phyloP scores from a whole-genome alignment of 495 filamentous ascomycete genomes.

The Haplographium delicatum region DNA sequence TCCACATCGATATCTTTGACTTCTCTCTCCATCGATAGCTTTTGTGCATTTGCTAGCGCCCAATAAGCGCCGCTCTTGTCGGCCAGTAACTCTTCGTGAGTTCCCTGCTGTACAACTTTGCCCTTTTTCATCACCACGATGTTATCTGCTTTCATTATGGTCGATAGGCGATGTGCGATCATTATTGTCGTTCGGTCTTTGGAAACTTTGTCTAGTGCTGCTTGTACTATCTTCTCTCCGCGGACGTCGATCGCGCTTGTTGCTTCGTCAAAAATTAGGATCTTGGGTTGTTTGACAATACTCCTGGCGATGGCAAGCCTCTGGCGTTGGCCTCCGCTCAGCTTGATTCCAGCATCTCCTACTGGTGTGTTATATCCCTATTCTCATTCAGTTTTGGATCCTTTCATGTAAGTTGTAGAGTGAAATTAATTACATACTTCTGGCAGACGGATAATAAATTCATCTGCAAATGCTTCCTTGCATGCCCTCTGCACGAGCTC shows the following conservation, averaged over 20 bases:
- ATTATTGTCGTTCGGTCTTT: constrained; percentile 51
- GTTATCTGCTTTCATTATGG: constrained; percentile 59
- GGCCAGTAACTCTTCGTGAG: constrained; percentile 58
- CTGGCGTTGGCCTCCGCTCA: constrained; percentile 59
- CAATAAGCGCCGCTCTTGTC: constrained; percentile 47
- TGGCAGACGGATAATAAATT: constrained; percentile 55
- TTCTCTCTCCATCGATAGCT: constrained; percentile 31
- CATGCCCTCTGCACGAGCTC: constrained; percentile 53
- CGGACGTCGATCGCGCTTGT: constrained; percentile 58
- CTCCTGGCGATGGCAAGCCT: constrained; percentile 63
- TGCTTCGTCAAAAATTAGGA: constrained; percentile 81
- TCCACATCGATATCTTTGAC: neutral
- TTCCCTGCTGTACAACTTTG: constrained; percentile 59
- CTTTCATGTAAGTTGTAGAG: constrained; percentile 39
- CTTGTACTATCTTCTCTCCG: constrained; percentile 52
- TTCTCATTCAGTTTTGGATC: constrained; percentile 24
- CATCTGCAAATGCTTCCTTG: constrained; percentile 53
- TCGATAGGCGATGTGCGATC: constrained; percentile 57
- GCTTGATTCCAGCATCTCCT: constrained; percentile 51
- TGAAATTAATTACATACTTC: constrained; percentile 33
- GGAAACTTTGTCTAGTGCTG: constrained; percentile 48
- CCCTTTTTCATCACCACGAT: constrained; percentile 55
- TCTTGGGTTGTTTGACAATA: constrained; percentile 68
- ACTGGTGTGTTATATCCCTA: constrained; percentile 57
- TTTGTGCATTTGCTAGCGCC: constrained; percentile 45